Conservation (phyloP, 208 protist genomes). For the Trichomonas tenax region DNA sequence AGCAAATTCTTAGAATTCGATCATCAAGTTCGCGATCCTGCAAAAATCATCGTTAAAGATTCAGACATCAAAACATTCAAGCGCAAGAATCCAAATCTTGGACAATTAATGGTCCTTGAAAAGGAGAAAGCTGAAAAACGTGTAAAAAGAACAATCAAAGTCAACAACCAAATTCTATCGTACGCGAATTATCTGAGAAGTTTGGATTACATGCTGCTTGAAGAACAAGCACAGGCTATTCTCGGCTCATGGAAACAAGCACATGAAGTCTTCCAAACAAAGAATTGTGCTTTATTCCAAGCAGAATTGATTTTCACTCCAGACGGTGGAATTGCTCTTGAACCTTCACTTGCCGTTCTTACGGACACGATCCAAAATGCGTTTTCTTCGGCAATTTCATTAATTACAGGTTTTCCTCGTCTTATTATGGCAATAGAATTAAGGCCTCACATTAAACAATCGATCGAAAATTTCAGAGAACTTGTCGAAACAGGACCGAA, state of each 20-base stretch:
- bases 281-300: neutral
- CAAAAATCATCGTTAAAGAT: neutral
- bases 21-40: neutral
- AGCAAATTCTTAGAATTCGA: neutral
- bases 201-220: neutral
- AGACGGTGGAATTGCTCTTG: neutral
- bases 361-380: neutral
- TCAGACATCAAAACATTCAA: neutral
- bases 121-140: neutral
- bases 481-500: neutral
- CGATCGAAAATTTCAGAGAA: neutral
- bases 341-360: neutral
- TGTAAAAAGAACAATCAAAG: neutral
- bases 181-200: neutral
- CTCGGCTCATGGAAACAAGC: neutral
- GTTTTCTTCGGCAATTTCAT: neutral
- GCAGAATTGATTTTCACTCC: neutral
- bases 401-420: neutral
- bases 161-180: neutral
- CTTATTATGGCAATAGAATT: neutral
- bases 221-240: neutral
- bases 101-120: slow-evolving; percentile 4
- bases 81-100: slow-evolving; percentile 9
- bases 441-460: neutral
- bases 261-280: too few relatives aligned